Conservation (phyloP, 2,329 filamentous ascomycete genomes). For the Trichothecium sympodiale region DNA sequence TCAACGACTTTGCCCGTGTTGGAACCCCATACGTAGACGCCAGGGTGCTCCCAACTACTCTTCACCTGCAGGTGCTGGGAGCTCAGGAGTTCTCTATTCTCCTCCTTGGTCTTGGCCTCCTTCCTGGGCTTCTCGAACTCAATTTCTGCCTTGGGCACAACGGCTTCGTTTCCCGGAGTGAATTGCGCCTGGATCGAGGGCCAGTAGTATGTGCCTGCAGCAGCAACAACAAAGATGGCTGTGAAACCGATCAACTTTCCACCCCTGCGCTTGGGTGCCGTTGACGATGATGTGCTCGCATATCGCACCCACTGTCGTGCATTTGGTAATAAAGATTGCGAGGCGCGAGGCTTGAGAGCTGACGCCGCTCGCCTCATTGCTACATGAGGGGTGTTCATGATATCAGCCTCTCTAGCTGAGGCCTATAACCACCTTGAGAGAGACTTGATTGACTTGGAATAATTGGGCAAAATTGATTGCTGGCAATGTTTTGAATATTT, state of each 20-base stretch:
- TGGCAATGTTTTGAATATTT: too few species aligned
- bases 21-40: conserved; percentile 88
- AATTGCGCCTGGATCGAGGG: conserved; percentile 18
- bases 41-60: conserved; percentile 69
- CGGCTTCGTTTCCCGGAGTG: conserved; percentile 4
- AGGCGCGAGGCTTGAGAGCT: conserved; percentile 11
- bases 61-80: conserved; percentile 83
- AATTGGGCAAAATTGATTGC: too few species aligned
- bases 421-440: neutral
- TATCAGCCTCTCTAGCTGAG: conserved; percentile 1
- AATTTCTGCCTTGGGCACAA: conserved; percentile 36
- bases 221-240: conserved; percentile 25
- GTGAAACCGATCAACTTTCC: conserved; percentile 18
- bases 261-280: conserved; percentile 5
- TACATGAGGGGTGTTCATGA: conserved; percentile 20
- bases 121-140: conserved; percentile 57
- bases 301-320: conserved; percentile 19
- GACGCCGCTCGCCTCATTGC: conserved; percentile 16
- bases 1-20: conserved; percentile 80
- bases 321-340: conserved; percentile 10
- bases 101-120: conserved; percentile 51
- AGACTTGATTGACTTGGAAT: neutral
- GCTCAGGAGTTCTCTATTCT: conserved; percentile 65
- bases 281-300: conserved; percentile 12
- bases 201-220: conserved; percentile 27